Base-by-base conservation (phyloP, 495 filamentous ascomycete species). In the Glutinoglossum americanum region DNA sequence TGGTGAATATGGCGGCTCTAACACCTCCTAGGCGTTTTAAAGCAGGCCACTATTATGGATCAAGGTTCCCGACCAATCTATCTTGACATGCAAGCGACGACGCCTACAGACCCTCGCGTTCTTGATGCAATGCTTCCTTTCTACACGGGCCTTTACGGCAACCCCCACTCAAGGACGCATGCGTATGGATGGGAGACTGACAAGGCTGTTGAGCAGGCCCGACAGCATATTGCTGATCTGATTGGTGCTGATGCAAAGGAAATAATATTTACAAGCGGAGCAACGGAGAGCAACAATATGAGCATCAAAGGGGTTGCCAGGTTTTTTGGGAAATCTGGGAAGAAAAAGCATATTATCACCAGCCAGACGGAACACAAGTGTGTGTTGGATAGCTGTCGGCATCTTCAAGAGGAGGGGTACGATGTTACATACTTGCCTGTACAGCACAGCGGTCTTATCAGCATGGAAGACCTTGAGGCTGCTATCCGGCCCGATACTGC, bases 201-300 rank as follows among this genome's bases (percentile, higher is more conserved):
- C 62, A 88, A 88, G 67, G 90, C 85, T 5, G 81, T 92, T 30
- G 92, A 97, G 64, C 73, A 86, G 55, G 88, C 93, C 48, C 77
- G 92, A 60, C 76, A 80, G 62, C 75, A 96, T 64, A 76, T 96
- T 59, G 92, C 92, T 8, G 76, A 76, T 23, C 73, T 98, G 44
- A 89, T 98, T 59, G 92, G 93, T 30, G 93, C 92, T 15, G 86
- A 98, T 65, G 74, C 92, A 7, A 98, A 97, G 70, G 92, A 98
- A 64, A 97, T 98, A 60, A 92, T 98, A 65, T 97, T 96, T 71
- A 98, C 92, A 7, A 95, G 88, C 62, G 92, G 92, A 57, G 92
- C 92, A 21, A 98, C 92, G 0, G 92, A 98, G 74, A 94, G 88
- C 66, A 98, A 98, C 73, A 98, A 98, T 64, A 98, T 98, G 92